Evolutionary conservation across 2,329 filamentous ascomycete species (phyloP), one percentile per base, ranked within the genome.

Genomic region (Botrytis aclada): DNA sequence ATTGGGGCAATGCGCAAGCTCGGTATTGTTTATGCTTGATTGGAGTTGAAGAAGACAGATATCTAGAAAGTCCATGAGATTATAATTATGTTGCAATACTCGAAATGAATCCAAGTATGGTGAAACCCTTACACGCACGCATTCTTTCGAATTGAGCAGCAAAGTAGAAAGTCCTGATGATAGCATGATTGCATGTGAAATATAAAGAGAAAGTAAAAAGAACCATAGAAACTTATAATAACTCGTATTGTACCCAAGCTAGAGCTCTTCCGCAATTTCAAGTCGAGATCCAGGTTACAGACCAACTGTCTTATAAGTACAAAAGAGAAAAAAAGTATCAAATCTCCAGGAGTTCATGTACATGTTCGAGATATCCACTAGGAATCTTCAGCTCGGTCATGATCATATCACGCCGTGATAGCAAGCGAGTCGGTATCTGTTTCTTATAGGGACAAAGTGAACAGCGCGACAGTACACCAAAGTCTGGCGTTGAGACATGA

Each of bases 201-300:
- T n/a, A 0, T 7, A 54, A 54, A 5, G 4, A n/a, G 3, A 16
- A 54, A 5, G 25, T 16, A 54, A 54, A 7, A 16, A 14, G 12
- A 54, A n/a, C 14, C 0, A 16, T n/a, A 14, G 25, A 6, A 54
- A 54, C 0, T n/a, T 3, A n/a, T 7, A 0, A n/a, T n/a, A n/a
- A 1, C 12, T n/a, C 4, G 0, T 14, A 51, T 14, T 6, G 12
- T 54, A n/a, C 5, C 4, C 47, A n/a, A n/a, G 47, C 12, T 16
- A n/a, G 12, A 54, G 47, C 4, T 10, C 12, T 5, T 54, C n/a
- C 4, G 47, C 25, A 54, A 54, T 54, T 54, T 16, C 47, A 16
- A n/a, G 25, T n/a, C 25, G 12, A 12, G 12, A 54, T n/a, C 25
- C 7, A n/a, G 47, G 12, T 0, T n/a, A 54, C n/a, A n/a, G 5